Conservation (phyloP, 2,329 filamentous ascomycete genomes). For the Botryosphaeria dothidea region DNA sequence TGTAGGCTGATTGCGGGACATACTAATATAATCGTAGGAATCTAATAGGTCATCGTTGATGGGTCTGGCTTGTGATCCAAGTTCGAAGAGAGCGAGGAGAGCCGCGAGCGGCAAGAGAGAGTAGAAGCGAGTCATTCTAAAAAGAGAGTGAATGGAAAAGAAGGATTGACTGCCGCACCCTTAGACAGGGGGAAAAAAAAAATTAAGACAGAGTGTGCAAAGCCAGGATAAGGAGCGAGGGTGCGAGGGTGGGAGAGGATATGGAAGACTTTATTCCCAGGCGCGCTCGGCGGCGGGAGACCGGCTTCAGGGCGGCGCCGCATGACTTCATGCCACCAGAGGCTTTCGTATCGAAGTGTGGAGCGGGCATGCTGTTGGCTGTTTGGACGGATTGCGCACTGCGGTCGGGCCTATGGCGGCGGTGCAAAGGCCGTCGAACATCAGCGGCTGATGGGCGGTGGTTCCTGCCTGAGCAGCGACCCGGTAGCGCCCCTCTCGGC, state of each 20-base stretch:
- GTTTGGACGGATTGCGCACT: background rate
- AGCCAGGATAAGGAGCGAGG: background rate
- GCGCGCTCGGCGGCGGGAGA: background rate
- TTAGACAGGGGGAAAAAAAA: background rate
- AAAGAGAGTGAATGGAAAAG: background rate
- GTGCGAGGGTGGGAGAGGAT: background rate
- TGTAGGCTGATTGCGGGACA: background rate
- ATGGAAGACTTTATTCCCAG: background rate
- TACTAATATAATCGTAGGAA: constrained; percentile 15
- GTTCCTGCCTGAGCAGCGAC: background rate
- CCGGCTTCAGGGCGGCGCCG: background rate
- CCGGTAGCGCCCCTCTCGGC: background rate
- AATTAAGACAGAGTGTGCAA: constrained; percentile 12
- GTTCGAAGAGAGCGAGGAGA: background rate
- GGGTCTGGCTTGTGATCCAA: background rate
- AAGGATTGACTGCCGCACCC: constrained; percentile 4
- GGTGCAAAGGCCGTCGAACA: constrained; percentile 1
- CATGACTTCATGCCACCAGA: background rate
- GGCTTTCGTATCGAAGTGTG: background rate
- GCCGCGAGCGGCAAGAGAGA: constrained; percentile 8
- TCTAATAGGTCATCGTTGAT: constrained; percentile 12
- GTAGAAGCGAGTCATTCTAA: constrained; percentile 11
- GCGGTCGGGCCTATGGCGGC: background rate
- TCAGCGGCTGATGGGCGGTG: constrained; percentile 2
- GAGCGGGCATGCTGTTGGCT: constrained; percentile 5